Evolutionary conservation across 2,329 filamentous ascomycete species (phyloP), one percentile per base, ranked within the genome.

Genomic region (Tothia fuscella): DNA sequence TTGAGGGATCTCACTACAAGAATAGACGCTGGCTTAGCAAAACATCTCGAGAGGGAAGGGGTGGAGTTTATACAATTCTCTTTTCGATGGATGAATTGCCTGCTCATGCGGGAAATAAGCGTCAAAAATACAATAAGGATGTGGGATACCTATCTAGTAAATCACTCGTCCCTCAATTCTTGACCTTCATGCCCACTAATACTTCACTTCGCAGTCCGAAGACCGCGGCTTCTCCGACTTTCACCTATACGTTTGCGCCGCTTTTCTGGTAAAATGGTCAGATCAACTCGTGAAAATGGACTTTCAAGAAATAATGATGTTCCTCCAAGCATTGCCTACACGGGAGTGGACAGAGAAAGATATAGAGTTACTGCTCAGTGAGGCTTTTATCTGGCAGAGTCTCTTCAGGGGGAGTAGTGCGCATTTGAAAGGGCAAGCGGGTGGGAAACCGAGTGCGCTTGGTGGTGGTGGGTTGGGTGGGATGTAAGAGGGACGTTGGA

Each of bases 51-150:
- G 57, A 74, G 74, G 19, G 87, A 96, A 61, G 81, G 87, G 24
- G 86, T 98, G 21, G 91, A 98, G 58, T 98, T 98, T 56, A 98
- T 98, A 54, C 91, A 98, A 57, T 98, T 98, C 64, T 95, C 87
- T 62, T 98, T 98, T 59, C 75, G 91, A 43, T 98, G 91, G 91
- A 98, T 98, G 91, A 98, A 98, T 56, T 98, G 91, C 60, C 74
- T 98, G 40, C 70, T 98, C 49, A 98, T 98, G 91, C 76, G 91
- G 48, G 91, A 98, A 64, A 83, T 98, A 49, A 94, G 83, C 57
- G 89, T 98, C 44, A 84, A 80, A 59, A 96, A 95, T 58, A 95
- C 87, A 1, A 93, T 98, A 49, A 74, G 91, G 51, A 98, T 98
- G 91, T 98, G 91, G 91, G 91, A 98, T 62, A 98, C 91, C 20